Base-by-base conservation (phyloP, 306 rosid species). In the Vigna reflexopilosa region DNA sequence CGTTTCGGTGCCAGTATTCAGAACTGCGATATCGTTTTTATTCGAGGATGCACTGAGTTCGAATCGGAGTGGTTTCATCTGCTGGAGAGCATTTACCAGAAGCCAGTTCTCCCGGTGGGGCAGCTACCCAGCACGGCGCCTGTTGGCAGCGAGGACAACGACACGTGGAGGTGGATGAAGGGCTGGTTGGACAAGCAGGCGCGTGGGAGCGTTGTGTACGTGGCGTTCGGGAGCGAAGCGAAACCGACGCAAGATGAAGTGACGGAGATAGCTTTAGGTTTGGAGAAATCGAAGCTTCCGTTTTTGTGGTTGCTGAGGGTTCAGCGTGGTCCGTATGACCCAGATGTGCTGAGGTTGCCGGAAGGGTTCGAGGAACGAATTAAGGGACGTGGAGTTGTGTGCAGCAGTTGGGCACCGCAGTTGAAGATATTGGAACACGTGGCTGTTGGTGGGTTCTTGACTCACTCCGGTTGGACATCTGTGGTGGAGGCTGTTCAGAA, bases 191-290 rank as follows among this genome's bases (percentile, higher is more conserved):
- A 89, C 78, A 56, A 50, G 20, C 86, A 87, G 20, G 20, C 2
- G 6, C 65, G 50, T 30, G 64, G 67, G 0, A 68, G 70, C 0
- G 89, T 85, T 40, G 84, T 89, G 32, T 89, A 87, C 40, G 88
- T 85, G 1, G 93, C 93, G 0, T 85, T 87, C 11, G 89, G 91
- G 9, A 83, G 86, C 10, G 87, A 89, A 75, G 89, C 81, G 3
- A 71, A 76, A 40, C 85, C 82, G 14, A 81, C 83, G 8, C 86
- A 84, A 32, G 68, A 82, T 0, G 88, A 88, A 62, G 74, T 88
- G 11, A 75, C n/a, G 0, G 77, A 81, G 67, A 78, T 89, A 38
- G 91, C 93, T 17, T 22, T 81, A 0, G 93, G 91, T 1, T 62
- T 89, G 40, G 89, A 87, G 32, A 69, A 70, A 15, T 85, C 89